Percentiles rank a stretch among this genome's conserved stretches.
phyloP scores from a whole-genome alignment of 192 early-diverging fungal genomes.

The Coemansia sp. region DNA sequence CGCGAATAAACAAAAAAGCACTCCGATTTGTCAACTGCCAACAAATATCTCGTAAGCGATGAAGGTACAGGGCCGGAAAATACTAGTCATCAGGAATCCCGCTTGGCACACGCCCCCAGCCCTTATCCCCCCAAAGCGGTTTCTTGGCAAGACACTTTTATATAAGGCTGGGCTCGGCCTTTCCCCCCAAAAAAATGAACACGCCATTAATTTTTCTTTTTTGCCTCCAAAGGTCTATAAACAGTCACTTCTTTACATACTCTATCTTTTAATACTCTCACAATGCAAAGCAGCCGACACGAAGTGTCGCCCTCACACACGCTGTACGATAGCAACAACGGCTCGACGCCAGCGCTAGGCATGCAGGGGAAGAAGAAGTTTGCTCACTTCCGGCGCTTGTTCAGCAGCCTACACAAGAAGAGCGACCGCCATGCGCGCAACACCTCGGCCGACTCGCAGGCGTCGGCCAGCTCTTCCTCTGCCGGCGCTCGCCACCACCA shows the following conservation, averaged over 20 bases:
- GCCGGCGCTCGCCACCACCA: conserved; percentile 11
- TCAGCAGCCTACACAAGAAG: conserved; percentile 46
- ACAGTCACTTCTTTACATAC: conserved; percentile 6
- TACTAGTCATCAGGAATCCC: neutral
- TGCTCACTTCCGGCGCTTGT: conserved; percentile 51
- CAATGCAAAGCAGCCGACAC: conserved; percentile 32
- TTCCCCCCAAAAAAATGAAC: neutral
- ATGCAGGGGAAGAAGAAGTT: conserved; percentile 53
- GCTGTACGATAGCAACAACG: conserved; percentile 24
- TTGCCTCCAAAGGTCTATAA: neutral
- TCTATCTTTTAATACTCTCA: neutral
- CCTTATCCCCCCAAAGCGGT: neutral
- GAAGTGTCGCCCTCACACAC: conserved; percentile 49
- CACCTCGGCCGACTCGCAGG: conserved; percentile 18
- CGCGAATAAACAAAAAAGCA: neutral
- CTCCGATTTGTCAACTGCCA: neutral
- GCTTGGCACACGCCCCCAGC: no score
- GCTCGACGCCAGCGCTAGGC: conserved; percentile 9
- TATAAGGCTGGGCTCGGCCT: neutral
- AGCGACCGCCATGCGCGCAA: conserved; percentile 27
- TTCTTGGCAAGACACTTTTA: neutral
- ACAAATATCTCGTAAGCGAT: neutral
- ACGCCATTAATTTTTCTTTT: conserved; percentile 1
- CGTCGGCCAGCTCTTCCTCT: neutral
- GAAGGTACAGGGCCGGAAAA: neutral